These are phyloP conservation scores for Fraxinus dipetala DNA, from an alignment of 305 asterid genomes.

Conservation along the genomic window DNA sequence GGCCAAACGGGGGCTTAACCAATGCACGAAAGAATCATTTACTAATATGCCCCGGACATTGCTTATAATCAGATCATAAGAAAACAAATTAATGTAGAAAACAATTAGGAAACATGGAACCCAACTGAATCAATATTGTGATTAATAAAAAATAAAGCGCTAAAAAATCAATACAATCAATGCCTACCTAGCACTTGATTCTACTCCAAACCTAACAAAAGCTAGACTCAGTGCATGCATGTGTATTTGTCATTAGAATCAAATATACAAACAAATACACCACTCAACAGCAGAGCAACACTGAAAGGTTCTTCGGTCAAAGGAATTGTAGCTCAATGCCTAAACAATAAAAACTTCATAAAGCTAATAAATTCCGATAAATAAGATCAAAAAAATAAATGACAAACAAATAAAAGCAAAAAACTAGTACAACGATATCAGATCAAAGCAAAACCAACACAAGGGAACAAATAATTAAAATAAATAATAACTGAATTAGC, in stretches of 20 bases:
- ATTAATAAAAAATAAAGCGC: neutral
- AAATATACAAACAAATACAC: conserved; percentile 9
- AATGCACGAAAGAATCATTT: neutral
- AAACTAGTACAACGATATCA: conserved; percentile 16
- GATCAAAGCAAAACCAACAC: conserved; percentile 19
- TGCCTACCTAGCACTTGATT: neutral
- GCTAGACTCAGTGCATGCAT: conserved; percentile 33
- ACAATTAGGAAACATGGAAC: conserved; percentile 5
- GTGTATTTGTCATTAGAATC: conserved; percentile 23
- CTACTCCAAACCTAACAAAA: conserved; percentile 19
- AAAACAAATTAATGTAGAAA: conserved; percentile 18
- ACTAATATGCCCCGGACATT: neutral
- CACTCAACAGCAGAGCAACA: conserved; percentile 2
- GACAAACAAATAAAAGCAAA: neutral
- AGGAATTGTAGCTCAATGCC: conserved; percentile 8
- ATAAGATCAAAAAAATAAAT: conserved; percentile 6
- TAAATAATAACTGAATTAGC: neutral
- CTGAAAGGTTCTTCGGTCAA: neutral
- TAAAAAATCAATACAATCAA: conserved; percentile 3
- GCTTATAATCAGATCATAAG: conserved; percentile 8
- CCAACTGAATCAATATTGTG: neutral
- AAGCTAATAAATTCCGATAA: neutral
- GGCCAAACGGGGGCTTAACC: neutral
- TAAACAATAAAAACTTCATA: conserved; percentile 7
- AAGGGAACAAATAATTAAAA: conserved; percentile 15